Conservation (phyloP, 2,329 filamentous ascomycete species). For the Byssothecium circinans region DNA sequence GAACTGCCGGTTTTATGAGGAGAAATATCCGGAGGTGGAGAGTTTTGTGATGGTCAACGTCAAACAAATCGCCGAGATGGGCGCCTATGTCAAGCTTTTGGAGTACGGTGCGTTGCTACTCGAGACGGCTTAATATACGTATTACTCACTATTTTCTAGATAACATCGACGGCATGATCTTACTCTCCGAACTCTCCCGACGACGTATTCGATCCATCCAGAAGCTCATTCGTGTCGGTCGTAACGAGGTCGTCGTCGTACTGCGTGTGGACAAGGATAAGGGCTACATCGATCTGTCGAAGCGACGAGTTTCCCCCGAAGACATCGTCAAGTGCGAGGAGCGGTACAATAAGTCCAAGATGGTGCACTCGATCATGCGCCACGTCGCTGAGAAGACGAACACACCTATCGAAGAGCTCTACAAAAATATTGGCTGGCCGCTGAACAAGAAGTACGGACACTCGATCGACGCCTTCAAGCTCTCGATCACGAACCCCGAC, state of each 20-base stretch:
- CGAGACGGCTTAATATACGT: neutral
- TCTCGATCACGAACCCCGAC: conserved; percentile 96
- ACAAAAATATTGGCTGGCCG: conserved; percentile 94
- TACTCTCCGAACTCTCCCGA: conserved; percentile 95
- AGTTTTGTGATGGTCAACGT: conserved; percentile 99
- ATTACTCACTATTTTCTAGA: conserved; percentile 51
- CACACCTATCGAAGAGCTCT: conserved; percentile 90
- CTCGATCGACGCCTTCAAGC: conserved; percentile 96
- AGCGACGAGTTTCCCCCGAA: conserved; percentile 95
- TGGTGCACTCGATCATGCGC: conserved; percentile 98
- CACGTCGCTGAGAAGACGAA: conserved; percentile 97
- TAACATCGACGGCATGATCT: conserved; percentile 99
- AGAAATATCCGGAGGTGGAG: conserved; percentile 97
- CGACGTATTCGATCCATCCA: conserved; percentile 98
- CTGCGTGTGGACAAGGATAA: conserved; percentile 99
- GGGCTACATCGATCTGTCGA: conserved; percentile 98
- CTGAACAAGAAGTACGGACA: conserved; percentile 97
- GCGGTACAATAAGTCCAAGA: conserved; percentile 99
- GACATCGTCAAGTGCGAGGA: conserved; percentile 99
- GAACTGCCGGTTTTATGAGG: conserved; percentile 96
- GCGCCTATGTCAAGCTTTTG: conserved; percentile 97
- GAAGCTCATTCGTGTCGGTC: conserved; percentile 96
- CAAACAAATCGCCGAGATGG: conserved; percentile 99
- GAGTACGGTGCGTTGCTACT: conserved; percentile 66
- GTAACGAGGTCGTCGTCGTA: conserved; percentile 98